Evolutionary conservation across 306 rosid genomes (phyloP).

Genomic region (Trichosanthes truncata): DNA sequence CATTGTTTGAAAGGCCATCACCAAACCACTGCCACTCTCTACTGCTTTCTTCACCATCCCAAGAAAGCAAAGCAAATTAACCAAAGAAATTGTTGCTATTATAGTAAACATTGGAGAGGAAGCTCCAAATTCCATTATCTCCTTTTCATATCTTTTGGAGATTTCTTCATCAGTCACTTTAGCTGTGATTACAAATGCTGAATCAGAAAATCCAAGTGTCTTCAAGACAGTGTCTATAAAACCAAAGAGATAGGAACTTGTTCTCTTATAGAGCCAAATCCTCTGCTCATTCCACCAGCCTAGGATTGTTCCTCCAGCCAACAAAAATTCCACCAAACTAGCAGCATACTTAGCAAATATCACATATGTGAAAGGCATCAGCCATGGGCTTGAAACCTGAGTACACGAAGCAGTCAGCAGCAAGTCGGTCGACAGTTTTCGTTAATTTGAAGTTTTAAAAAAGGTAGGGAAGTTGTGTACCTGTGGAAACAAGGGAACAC

Average conservation of each 20-base stretch:
- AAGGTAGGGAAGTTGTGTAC: conserved; percentile 5
- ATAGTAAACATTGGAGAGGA: conserved; percentile 61
- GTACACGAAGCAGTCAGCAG: conserved; percentile 5
- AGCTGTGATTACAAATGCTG: conserved; percentile 47
- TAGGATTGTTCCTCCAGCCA: conserved; percentile 47
- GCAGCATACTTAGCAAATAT: conserved; percentile 26
- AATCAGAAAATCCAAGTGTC: conserved; percentile 31
- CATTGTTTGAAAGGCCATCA: conserved; percentile 27
- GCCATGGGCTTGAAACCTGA: conserved; percentile 70
- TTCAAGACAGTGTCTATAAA: conserved; percentile 39
- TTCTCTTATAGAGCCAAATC: conserved; percentile 74
- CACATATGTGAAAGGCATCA: conserved; percentile 65
- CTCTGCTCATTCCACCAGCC: conserved; percentile 90
- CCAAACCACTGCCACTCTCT: conserved; percentile 16
- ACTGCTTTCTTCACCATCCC: conserved; percentile 32
- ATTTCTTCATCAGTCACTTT: conserved; percentile 60
- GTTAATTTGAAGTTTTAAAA: background rate
- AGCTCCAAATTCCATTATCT: conserved; percentile 73
- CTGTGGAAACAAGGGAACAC: conserved; percentile 65
- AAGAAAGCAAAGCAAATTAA: conserved; percentile 51
- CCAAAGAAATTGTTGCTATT: conserved; percentile 46
- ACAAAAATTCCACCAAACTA: conserved; percentile 47
- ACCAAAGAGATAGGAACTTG: conserved; percentile 57
- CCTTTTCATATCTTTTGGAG: conserved; percentile 41
- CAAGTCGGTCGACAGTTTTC: background rate